Evolutionary conservation across 148 eudicot species (phyloP), one percentile per base, ranked within the genome.

Genomic region (Amaranthus hypochondriacus): DNA sequence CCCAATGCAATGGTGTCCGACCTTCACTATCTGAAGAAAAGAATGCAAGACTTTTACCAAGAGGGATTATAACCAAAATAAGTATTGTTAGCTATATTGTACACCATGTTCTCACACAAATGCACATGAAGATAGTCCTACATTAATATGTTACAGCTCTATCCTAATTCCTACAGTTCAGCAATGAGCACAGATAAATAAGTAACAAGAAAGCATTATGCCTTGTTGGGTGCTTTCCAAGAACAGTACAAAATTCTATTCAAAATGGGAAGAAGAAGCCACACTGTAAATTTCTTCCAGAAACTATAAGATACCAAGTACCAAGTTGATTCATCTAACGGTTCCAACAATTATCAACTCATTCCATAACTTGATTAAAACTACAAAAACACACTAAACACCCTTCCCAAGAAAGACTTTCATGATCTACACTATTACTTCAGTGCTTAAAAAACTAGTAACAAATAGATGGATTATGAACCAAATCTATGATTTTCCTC

Each of bases 1-100:
- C 99, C 98, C 98, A 95, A 74, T 95, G 98, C 85, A 95, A 80
- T 10, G 98, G 86, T 46, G 97, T 92, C 55, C 97, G 88, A 11
- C 98, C 98, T 84, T 92, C 99, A 77, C 97, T 92, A 81, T 95
- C 39, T 28, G 39, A 28, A 28, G 39, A 28, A 28, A 28, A 28
- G 39, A 28, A 28, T 28, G 39, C 39, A 28, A 28, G 39, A 28
- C 39, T 28, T 28, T 28, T 28, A 28, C 39, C 39, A 28, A 28
- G 39, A 28, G 39, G 39, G 39, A 28, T 28, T 28, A 28, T 28
- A 9, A 73, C 56, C 48, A 42, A 43, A 73, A 42, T 9, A 64
- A 28, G 39, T 63, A 18, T 9, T 66, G 60, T 44, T 44, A 52
- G 56, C n/a, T 7, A 52, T 8, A 53, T 15, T 39, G 51, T 59